phyloP scores from a whole-genome alignment of 805 yeast genomes.

The Myxozyma monticola region DNA sequence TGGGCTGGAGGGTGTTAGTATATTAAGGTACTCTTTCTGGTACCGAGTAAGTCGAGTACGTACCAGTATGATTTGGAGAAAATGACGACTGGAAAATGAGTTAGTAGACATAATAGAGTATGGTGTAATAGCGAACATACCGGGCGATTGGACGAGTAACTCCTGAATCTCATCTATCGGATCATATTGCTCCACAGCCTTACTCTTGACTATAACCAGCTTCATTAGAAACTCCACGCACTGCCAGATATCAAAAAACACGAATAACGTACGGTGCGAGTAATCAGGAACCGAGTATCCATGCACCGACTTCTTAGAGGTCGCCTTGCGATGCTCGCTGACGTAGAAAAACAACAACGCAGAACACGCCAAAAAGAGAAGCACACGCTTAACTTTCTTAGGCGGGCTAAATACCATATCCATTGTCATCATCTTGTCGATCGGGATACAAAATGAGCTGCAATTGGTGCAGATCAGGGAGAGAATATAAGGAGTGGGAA shows the following conservation, averaged over 20 bases:
- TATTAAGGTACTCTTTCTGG: neutral
- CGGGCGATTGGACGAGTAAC: slow-evolving; percentile 17
- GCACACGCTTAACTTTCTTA: slow-evolving; percentile 2
- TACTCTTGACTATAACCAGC: neutral
- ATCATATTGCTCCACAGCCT: slow-evolving; percentile 7
- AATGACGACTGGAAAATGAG: slow-evolving; percentile 37
- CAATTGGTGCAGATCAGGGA: neutral
- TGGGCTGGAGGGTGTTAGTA: slow-evolving; percentile 50
- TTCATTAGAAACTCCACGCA: neutral
- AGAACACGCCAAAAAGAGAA: neutral
- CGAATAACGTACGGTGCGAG: neutral
- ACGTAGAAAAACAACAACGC: slow-evolving; percentile 2
- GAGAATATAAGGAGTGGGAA: neutral
- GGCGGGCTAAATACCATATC: slow-evolving; percentile 3
- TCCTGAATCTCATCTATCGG: slow-evolving; percentile 20
- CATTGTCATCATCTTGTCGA: neutral
- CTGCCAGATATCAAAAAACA: too few species aligned
- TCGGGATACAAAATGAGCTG: neutral
- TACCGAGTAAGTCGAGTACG: neutral
- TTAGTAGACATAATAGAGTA: too few species aligned
- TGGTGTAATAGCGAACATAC: slow-evolving; percentile 13
- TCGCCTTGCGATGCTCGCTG: slow-evolving; percentile 2
- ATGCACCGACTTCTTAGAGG: too few species aligned
- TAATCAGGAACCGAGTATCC: slow-evolving; percentile 26
- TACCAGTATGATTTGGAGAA: slow-evolving; percentile 53